Evolutionary conservation across 2,329 filamentous ascomycete genomes (phyloP).

Genomic region (Knufia fluminis): DNA sequence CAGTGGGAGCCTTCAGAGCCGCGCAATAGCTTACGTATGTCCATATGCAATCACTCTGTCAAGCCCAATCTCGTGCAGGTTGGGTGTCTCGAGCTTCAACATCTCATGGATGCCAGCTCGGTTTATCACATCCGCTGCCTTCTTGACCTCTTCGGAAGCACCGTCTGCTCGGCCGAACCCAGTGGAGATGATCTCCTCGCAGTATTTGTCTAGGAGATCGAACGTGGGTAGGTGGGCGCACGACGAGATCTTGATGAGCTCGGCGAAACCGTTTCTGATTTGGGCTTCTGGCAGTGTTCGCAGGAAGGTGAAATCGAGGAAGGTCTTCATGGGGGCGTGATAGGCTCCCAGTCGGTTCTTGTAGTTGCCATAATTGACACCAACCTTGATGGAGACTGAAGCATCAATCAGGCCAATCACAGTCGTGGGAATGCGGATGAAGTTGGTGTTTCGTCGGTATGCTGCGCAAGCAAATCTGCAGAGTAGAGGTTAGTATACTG

Average conservation of each 20-base stretch:
- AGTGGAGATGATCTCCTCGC: slow-evolving; percentile 56
- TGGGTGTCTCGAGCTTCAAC: slow-evolving; percentile 64
- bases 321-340: slow-evolving; percentile 62
- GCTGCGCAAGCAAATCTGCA: slow-evolving; percentile 58
- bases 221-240: slow-evolving; percentile 60
- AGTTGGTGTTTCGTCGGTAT: slow-evolving; percentile 64
- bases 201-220: slow-evolving; percentile 58
- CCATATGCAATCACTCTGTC: slow-evolving; percentile 66
- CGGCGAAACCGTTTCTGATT: slow-evolving; percentile 64
- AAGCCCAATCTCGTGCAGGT: slow-evolving; percentile 62
- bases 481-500: slow-evolving; percentile 21
- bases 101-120: slow-evolving; percentile 62
- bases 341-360: slow-evolving; percentile 68
- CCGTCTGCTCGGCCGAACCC: slow-evolving; percentile 55
- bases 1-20: background rate
- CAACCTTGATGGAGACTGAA: slow-evolving; percentile 68
- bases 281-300: slow-evolving; percentile 57
- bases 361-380: slow-evolving; percentile 66
- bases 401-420: slow-evolving; percentile 68
- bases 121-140: slow-evolving; percentile 59
- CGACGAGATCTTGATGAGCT: slow-evolving; percentile 67
- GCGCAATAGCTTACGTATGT: slow-evolving; percentile 47
- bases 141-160: slow-evolving; percentile 45
- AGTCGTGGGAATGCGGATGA: slow-evolving; percentile 63
- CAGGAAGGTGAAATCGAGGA: slow-evolving; percentile 66